phyloP scores from a whole-genome alignment of 2,329 filamentous ascomycete species.

The Gyromitra esculenta region DNA sequence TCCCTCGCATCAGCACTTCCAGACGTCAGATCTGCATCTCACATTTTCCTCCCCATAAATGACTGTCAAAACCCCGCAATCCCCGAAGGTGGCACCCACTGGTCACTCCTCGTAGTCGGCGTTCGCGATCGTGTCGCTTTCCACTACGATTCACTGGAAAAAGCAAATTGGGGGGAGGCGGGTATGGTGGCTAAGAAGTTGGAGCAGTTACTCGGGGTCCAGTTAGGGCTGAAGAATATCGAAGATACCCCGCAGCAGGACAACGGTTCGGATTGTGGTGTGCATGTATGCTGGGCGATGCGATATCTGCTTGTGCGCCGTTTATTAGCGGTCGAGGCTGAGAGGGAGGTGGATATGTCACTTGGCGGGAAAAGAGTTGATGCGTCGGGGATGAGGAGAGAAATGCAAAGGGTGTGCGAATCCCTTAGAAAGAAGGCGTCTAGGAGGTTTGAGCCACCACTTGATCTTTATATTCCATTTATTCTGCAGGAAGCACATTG shows the following conservation, averaged over 20 bases:
- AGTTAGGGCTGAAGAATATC: slow-evolving; percentile 80
- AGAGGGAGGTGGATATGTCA: slow-evolving; percentile 92
- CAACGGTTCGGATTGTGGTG: slow-evolving; percentile 91
- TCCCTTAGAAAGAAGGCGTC: slow-evolving; percentile 86
- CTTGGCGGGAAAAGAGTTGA: slow-evolving; percentile 86
- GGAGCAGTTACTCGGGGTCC: slow-evolving; percentile 71
- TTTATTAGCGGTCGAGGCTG: slow-evolving; percentile 79
- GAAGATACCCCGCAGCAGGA: slow-evolving; percentile 89
- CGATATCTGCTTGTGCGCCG: slow-evolving; percentile 87
- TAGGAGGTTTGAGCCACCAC: slow-evolving; percentile 65
- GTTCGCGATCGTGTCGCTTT: slow-evolving; percentile 90
- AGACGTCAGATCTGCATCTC: slow-evolving; percentile 80
- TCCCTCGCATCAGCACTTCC: slow-evolving; percentile 75
- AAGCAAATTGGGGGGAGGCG: slow-evolving; percentile 79
- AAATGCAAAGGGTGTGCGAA: slow-evolving; percentile 91
- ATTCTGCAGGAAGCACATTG: background rate
- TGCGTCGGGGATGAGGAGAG: slow-evolving; percentile 80
- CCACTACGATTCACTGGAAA: slow-evolving; percentile 90
- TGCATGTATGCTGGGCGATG: slow-evolving; percentile 96
- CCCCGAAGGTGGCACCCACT: slow-evolving; percentile 92
- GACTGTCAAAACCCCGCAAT: slow-evolving; percentile 79
- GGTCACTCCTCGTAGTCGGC: slow-evolving; percentile 90
- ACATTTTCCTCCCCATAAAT: slow-evolving; percentile 96
- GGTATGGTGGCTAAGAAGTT: slow-evolving; percentile 75
- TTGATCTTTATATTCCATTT: background rate